Evolutionary conservation across 2,329 filamentous ascomycete genomes (phyloP), one percentile per base, ranked within the genome.

Genomic region (Camptophora hylomeconis): DNA sequence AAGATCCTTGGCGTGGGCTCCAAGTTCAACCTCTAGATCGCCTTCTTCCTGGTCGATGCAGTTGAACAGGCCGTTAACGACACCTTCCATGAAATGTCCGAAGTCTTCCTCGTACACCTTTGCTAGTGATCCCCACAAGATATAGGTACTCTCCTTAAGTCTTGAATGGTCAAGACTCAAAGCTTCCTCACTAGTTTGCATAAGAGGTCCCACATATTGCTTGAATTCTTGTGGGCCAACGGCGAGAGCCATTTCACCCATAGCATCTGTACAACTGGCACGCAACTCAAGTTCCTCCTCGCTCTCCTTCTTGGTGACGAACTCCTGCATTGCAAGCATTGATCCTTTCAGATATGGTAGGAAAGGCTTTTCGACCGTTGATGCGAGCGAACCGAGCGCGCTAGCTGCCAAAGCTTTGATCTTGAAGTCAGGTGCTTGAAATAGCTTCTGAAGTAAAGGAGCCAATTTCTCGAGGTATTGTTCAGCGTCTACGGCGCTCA

Each of bases 121-220:
- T 38, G 87, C 80, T 51, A 98, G 75, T 21, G 81, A 83, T 41
- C 82, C 84, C 87, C 89, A 98, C 31, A 98, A 69, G 38, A 95
- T 92, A 60, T 93, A 98, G 52, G 83, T 93, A 38, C 84, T 94
- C 64, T 98, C 89, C 56, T 84, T 81, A 28, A 95, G 73, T 33
- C 86, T 73, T 22, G 86, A 80, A 59, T 94, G 86, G 45, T 83
- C 86, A 3, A 98, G 74, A 45, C 79, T 67, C 2, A 95, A 68
- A 31, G 80, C 86, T 56, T 94, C 86, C 57, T 94, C 86, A 42
- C 82, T 93, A 9, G 87, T 79, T 47, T 77, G 69, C 80, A 98
- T 93, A 34, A 95, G 67, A 22, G 83, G 82, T 49, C 80, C 67
- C 19, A 95, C 86, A 50, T 87, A 95, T 9, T 80, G 81, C 61